phyloP scores from a whole-genome alignment of 768 basidiomycete genomes.

The Podaxis sp. region DNA sequence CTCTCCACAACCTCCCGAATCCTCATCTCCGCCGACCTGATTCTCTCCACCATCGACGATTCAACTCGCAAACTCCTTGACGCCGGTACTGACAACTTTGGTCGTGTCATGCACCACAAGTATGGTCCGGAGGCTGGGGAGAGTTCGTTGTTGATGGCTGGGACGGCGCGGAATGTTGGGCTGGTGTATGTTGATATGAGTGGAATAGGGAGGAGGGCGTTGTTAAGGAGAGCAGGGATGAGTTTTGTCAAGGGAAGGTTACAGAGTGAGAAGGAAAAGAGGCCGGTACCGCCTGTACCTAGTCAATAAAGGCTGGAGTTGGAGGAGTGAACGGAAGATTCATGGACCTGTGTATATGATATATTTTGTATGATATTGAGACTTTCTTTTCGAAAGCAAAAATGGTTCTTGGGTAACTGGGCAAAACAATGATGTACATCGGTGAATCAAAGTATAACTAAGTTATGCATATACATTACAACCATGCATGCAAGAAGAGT shows the following conservation, averaged over 20 bases:
- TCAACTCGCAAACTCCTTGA: conserved; percentile 54
- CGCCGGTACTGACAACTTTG: conserved; percentile 44
- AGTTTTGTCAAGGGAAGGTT: conserved; percentile 49
- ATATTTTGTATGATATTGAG: background rate
- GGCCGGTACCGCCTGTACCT: conserved; percentile 6
- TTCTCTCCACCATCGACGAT: conserved; percentile 62
- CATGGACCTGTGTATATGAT: background rate
- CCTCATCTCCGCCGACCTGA: conserved; percentile 62
- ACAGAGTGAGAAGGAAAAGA: conserved; percentile 10
- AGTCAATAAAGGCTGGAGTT: conserved; percentile 2
- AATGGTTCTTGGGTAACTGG: background rate
- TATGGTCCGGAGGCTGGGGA: conserved; percentile 62
- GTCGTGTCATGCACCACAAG: conserved; percentile 56
- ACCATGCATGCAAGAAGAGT: background rate
- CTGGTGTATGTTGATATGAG: conserved; percentile 76
- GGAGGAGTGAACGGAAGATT: background rate
- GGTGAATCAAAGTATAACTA: background rate
- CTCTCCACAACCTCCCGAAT: conserved; percentile 45
- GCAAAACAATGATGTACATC: background rate
- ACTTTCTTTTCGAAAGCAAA: background rate
- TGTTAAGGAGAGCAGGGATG: conserved; percentile 62
- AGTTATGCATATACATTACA: background rate
- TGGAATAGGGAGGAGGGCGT: conserved; percentile 67
- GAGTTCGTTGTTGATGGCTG: conserved; percentile 56
- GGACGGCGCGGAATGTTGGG: conserved; percentile 67